These are phyloP conservation scores for Paecilomyces fulvus DNA, from an alignment of 2,329 filamentous ascomycete genomes.

Conservation along the genomic window DNA sequence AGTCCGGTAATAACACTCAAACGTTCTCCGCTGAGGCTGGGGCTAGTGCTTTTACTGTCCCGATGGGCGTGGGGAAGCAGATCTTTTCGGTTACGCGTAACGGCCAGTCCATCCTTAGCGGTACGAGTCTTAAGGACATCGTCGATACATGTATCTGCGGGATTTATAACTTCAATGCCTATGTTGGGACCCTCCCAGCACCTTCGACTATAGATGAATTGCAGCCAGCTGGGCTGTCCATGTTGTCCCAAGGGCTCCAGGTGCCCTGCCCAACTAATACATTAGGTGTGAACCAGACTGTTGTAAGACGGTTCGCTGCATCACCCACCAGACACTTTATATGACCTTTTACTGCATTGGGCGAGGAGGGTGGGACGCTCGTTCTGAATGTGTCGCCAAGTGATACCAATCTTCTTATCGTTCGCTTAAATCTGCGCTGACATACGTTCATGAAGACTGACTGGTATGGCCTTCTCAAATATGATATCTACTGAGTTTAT, in stretches of 20 bases:
- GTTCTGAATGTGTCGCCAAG: neutral
- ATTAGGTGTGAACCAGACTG: constrained; percentile 7
- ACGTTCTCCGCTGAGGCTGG: constrained; percentile 41
- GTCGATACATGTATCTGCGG: constrained; percentile 41
- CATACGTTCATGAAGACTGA: neutral
- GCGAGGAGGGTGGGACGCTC: neutral
- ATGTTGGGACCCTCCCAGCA: constrained; percentile 40
- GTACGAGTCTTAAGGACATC: constrained; percentile 44
- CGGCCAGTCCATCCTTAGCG: constrained; percentile 35
- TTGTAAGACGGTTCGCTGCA: neutral
- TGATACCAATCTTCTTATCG: neutral
- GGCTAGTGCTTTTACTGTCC: constrained; percentile 36
- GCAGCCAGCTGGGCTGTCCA: constrained; percentile 21
- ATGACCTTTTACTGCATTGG: neutral
- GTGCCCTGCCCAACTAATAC: constrained; percentile 21
- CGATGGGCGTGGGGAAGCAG: constrained; percentile 42
- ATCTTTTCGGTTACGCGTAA: constrained; percentile 39
- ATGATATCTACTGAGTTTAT: neutral
- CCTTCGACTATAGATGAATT: constrained; percentile 26
- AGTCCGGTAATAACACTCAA: constrained; percentile 37
- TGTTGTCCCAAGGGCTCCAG: constrained; percentile 20
- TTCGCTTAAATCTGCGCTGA: neutral
- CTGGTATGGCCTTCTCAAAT: neutral
- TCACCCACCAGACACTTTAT: neutral
- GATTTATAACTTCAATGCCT: constrained; percentile 37